Evolutionary conservation across 495 filamentous ascomycete genomes (phyloP), one percentile per base, ranked within the genome.

Genomic region (Cetradonia linearis): DNA sequence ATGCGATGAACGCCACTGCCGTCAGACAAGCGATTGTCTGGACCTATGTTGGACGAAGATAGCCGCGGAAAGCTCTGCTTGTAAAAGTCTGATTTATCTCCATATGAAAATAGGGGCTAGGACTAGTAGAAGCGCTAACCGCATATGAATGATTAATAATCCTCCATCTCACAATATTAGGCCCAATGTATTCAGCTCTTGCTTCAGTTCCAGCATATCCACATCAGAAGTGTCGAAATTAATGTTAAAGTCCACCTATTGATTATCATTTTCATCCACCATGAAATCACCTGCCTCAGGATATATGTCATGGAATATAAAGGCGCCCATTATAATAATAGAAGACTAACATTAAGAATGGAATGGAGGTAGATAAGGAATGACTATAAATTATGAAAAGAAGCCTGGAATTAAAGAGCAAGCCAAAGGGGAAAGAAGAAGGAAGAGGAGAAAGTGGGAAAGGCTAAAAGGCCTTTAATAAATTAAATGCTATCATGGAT

Each of bases 141-240:
- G n/a, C n/a, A n/a, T n/a, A n/a, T n/a, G n/a, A n/a, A n/a, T n/a
- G n/a, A n/a, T n/a, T n/a, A n/a, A n/a, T n/a, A n/a, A n/a, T n/a
- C n/a, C n/a, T n/a, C n/a, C n/a, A n/a, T n/a, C n/a, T n/a, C n/a
- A n/a, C n/a, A n/a, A n/a, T n/a, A n/a, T n/a, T 36, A 36, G 42
- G 31, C 56, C 56, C 27, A 48, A 30, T 54, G 38, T 49, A 38
- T 44, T 37, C 65, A 68, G 67, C 63, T 59, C 55, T 36, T 65
- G 56, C 66, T 49, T 52, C 62, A 61, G 38, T n/a, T n/a, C n/a
- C n/a, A n/a, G n/a, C n/a, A n/a, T n/a, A 37, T 47, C 36, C 44
- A 18, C 56, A 60, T 53, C 40, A 52, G 37, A 31, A 65, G 38
- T 5, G 20, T 49, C 30, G 13, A 30, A 55, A 25, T 62, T 30